Base-by-base conservation (phyloP, 768 basidiomycete genomes). In the Leucocoprinus sp. region DNA sequence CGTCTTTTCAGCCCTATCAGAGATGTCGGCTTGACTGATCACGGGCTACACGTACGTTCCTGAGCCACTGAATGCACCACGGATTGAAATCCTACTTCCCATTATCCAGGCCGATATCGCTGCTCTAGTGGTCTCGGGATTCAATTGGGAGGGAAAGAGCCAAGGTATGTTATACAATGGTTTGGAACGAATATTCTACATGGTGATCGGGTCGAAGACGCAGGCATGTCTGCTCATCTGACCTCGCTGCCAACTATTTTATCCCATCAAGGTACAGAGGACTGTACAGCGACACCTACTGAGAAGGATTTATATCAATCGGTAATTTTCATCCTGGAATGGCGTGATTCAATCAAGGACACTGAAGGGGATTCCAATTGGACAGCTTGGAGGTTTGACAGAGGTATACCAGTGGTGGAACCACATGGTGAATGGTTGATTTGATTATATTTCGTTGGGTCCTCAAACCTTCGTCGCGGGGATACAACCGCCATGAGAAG, bases 401-500 rank as follows among this genome's bases (percentile, higher is more conserved):
- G 27, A 18, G 24, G 4, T n/a, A 19, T 15, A 12, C 21, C 21
- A 38, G 21, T 42, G 41, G 31, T 24, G 39, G 18, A 34, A 23
- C n/a, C 41, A 21, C 31, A 37, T 24, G 44, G 33, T 19, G 21
- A 35, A 27, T 29, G 43, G 22, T 42, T 24, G 33, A 11, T 22
- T 24, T 47, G 21, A 27, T 42, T 28, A 26, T 28, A 6, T 26
- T 19, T 40, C 22, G 14, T 36, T 24, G 9, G 31, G 17, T 14
- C n/a, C 54, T 28, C 50, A 51, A 5, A 50, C 26, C 31, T 54
- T 55, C 19, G 55, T 48, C 18, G 64, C 61, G 18, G 80, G 78
- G 27, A 79, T 73, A 39, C 65, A 63, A 18, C 72, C 76, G n/a
- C 78, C 80, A 57, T 81, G 71, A 17, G 71, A 74, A 22, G 80